Percentiles rank a stretch among this genome's conserved stretches.
Evolutionary conservation across 2,329 filamentous ascomycete genomes (phyloP).

Genomic region (Whalleya microplaca): DNA sequence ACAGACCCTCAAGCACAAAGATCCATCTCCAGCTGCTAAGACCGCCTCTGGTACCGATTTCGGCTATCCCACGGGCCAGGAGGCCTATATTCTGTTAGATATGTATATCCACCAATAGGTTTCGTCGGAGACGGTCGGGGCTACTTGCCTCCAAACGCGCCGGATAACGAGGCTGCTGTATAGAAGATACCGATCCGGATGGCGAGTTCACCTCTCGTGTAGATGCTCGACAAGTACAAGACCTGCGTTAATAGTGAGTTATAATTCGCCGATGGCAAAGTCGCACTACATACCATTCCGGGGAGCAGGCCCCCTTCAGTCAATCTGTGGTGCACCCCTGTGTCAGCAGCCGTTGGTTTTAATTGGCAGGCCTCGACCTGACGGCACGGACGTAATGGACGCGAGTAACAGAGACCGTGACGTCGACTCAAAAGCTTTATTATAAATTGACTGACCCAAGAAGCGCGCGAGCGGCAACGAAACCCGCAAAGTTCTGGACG

Average conservation of each 20-base stretch:
- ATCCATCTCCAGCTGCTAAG: slow-evolving; percentile 66
- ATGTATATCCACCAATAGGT: not conserved
- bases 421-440: too few species aligned
- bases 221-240: slow-evolving; percentile 67
- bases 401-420: too few species aligned
- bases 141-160: slow-evolving; percentile 60
- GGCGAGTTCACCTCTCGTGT: slow-evolving; percentile 62
- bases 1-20: slow-evolving; percentile 62
- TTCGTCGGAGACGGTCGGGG: not conserved
- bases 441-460: slow-evolving; percentile 45
- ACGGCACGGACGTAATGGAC: too few species aligned
- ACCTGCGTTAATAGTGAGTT: slow-evolving; percentile 43
- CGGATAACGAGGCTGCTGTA: slow-evolving; percentile 66
- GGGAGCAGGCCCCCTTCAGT: slow-evolving; percentile 69
- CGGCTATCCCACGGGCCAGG: slow-evolving; percentile 62
- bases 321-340: slow-evolving; percentile 39
- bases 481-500: slow-evolving; percentile 56
- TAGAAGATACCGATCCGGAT: slow-evolving; percentile 70
- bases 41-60: slow-evolving; percentile 59
- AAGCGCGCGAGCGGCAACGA: slow-evolving; percentile 63
- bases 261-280: not conserved
- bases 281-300: slow-evolving; percentile 57
- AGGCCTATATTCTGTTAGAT: slow-evolving; percentile 44
- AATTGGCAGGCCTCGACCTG: not conserved
- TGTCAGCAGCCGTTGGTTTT: slow-evolving; percentile 4